Conservation (phyloP, 2,329 filamentous ascomycete genomes). For the Pseudodiploospora longispora region DNA sequence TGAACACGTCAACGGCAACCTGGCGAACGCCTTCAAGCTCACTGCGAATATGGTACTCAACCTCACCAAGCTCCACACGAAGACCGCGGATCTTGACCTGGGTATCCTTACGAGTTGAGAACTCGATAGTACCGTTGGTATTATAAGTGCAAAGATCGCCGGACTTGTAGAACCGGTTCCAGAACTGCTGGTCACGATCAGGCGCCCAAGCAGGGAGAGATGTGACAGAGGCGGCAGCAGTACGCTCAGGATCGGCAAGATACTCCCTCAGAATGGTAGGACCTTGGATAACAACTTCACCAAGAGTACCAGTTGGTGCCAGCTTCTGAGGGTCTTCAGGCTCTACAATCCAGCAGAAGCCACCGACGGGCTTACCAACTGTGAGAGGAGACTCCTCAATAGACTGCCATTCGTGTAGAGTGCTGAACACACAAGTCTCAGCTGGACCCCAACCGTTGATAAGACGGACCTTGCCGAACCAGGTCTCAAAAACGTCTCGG, state of each 20-base stretch:
- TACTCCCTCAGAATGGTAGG: slow-evolving; percentile 4
- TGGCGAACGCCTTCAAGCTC: neutral
- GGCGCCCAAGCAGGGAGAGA: slow-evolving; percentile 22
- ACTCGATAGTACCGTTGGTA: slow-evolving; percentile 9
- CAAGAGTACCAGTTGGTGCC: slow-evolving; percentile 2
- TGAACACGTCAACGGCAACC: slow-evolving; percentile 5
- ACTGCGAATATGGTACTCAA: slow-evolving; percentile 6
- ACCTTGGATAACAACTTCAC: slow-evolving; percentile 6
- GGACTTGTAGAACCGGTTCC: slow-evolving; percentile 31
- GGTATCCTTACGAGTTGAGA: slow-evolving; percentile 6
- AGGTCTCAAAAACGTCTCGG: slow-evolving; percentile 6
- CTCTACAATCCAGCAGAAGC: slow-evolving; percentile 7
- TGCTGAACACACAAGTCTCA: slow-evolving; percentile 9
- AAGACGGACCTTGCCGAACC: slow-evolving; percentile 7
- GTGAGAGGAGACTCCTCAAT: slow-evolving; percentile 5
- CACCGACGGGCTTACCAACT: slow-evolving; percentile 7
- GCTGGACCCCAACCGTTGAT: slow-evolving; percentile 14
- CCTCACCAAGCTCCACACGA: slow-evolving; percentile 6
- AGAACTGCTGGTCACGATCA: slow-evolving; percentile 8
- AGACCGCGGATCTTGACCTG: slow-evolving; percentile 7
- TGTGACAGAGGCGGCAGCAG: neutral
- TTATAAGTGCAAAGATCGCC: slow-evolving; percentile 37
- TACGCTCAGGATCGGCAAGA: slow-evolving; percentile 4
- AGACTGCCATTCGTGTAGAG: slow-evolving; percentile 8
- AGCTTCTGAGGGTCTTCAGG: slow-evolving; percentile 3